Percentiles rank a stretch among this genome's conserved stretches.
These are phyloP conservation scores for Leptographium lundbergii DNA, from an alignment of 2,329 filamentous ascomycete genomes.

Conservation along the genomic window DNA sequence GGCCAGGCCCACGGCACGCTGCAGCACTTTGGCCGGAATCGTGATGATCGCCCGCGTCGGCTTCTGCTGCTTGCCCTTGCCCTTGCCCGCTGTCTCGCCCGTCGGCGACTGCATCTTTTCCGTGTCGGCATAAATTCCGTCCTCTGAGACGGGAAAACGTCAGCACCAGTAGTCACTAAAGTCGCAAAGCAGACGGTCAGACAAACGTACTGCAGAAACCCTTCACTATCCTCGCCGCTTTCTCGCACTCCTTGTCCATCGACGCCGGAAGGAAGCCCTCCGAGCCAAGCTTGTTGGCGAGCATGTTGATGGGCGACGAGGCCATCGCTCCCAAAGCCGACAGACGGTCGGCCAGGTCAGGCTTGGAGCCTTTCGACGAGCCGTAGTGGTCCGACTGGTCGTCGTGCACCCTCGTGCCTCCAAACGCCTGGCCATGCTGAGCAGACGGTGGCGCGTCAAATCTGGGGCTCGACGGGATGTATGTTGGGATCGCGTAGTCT, in stretches of 20 bases:
- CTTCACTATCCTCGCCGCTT: conserved; percentile 70
- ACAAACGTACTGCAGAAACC: conserved; percentile 68
- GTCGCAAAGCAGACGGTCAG: background rate
- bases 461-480: conserved; percentile 9
- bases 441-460: background rate
- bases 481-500: conserved; percentile 14
- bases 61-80: background rate
- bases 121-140: conserved; percentile 36
- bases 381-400: background rate
- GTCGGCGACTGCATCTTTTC: conserved; percentile 9
- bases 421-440: too few relatives aligned
- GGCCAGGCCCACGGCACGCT: conserved; percentile 53
- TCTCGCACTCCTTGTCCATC: conserved; percentile 82
- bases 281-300: conserved; percentile 70
- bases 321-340: conserved; percentile 28
- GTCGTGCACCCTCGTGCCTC: background rate
- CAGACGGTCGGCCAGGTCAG: conserved; percentile 16
- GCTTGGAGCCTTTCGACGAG: conserved; percentile 5
- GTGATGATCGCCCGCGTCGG: conserved; percentile 34
- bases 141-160: conserved; percentile 21
- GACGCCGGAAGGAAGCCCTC: conserved; percentile 81
- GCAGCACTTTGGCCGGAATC: conserved; percentile 47
- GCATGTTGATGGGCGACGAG: conserved; percentile 63
- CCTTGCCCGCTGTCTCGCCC: conserved; percentile 22
- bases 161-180: too few relatives aligned